Base-by-base conservation (phyloP, 306 rosid genomes). In the Malus sylvestris region DNA sequence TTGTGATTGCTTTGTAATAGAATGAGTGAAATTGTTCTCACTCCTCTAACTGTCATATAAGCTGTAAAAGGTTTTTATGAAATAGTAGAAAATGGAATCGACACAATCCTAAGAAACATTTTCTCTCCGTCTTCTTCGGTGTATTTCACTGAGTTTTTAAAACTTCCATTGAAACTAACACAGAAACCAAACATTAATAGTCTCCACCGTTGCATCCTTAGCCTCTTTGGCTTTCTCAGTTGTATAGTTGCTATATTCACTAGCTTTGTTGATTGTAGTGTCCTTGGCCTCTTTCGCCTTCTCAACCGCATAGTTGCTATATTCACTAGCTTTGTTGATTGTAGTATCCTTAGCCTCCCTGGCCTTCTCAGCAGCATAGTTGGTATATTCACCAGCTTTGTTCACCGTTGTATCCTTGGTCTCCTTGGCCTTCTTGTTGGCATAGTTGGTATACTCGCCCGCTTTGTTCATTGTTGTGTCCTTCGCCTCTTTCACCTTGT, bases 281-380 rank as follows among this genome's bases (percentile, higher is more conserved):
- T 87, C 93, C 6, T 72, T 74, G 1, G 79, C 69, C 20, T 71
- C 85, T 10, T 55, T 76, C 0, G 87, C 83, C 65, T 85, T 90
- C 91, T 88, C 89, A 5, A 73, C 79, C 0, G 90, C 66, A 38
- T 75, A 81, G 22, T 81, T 83, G 32, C 62, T 68, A 58, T 82
- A 81, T 1, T 59, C 83, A 1, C 53, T 70, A 0, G 85, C 72
- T 49, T 82, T 88, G 8, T 67, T 74, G 18, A 46, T 46, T 0
- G 88, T 70, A 0, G 73, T 18, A 2, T 87, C 90, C 9, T 72
- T 74, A 1, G 79, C 69, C 20, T 76, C 85, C 16, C 55, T 73
- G 0, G 87, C 83, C 61, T 85, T 90, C 91, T 88, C 89, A 5
- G 73, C 77, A 1, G 91, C 66, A 38, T 75, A 81, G 22, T 81